These are phyloP conservation scores for Blastosporella zonata DNA, from an alignment of 1,284 basidiomycete genomes.

Conservation along the genomic window DNA sequence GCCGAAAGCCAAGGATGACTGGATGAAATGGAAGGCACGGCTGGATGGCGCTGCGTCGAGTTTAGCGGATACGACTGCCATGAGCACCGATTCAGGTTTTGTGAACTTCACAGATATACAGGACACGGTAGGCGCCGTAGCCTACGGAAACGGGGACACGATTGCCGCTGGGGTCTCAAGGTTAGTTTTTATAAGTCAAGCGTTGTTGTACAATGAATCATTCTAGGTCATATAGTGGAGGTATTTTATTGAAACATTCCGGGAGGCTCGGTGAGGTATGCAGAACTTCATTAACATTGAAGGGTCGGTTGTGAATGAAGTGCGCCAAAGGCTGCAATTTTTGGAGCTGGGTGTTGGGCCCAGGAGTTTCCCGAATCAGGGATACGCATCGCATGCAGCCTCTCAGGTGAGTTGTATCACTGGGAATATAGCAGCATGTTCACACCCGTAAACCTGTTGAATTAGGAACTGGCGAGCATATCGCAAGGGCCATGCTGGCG, in stretches of 20 bases:
- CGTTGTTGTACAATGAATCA: background rate
- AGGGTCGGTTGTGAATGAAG: conserved; percentile 2
- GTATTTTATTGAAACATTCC: conserved; percentile 65
- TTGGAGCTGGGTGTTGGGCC: conserved; percentile 74
- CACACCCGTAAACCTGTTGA: background rate
- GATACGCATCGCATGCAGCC: conserved; percentile 56
- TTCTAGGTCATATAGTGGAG: conserved; percentile 47
- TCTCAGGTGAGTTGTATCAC: conserved; percentile 49
- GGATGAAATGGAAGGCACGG: conserved; percentile 56
- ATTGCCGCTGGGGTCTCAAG: conserved; percentile 75
- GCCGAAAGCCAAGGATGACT: conserved; percentile 47
- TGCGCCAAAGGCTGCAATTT: conserved; percentile 49
- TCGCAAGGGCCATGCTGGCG: conserved; percentile 44
- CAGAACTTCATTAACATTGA: conserved; percentile 5
- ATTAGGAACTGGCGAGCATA: conserved; percentile 54
- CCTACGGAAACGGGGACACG: conserved; percentile 39
- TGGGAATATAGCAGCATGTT: background rate
- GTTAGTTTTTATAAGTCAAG: conserved; percentile 30
- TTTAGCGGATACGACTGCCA: background rate
- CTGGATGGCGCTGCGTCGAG: conserved; percentile 28
- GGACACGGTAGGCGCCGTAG: conserved; percentile 76
- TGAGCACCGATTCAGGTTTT: background rate
- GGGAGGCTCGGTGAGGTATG: conserved; percentile 70
- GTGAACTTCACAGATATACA: conserved; percentile 40
- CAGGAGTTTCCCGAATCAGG: conserved; percentile 27